Percentiles rank a stretch among this genome's conserved stretches.
phyloP scores from a whole-genome alignment of 1,284 basidiomycete species.

The Trametes polyzona region DNA sequence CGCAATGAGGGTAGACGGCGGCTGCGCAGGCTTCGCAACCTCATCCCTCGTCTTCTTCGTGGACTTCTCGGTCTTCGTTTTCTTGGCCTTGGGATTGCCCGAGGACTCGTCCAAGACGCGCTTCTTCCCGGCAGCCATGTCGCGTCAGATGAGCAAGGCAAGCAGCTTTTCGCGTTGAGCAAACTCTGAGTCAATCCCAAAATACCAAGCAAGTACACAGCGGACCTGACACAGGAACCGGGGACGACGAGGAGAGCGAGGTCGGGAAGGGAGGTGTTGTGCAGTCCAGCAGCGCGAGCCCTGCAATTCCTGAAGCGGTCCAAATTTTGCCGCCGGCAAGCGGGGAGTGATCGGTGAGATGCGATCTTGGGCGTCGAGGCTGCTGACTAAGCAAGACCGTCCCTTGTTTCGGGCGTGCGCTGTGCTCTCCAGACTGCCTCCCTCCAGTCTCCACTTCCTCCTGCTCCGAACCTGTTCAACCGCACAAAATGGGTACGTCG shows the following conservation, averaged over 20 bases:
- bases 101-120: slow-evolving; percentile 59
- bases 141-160: not conserved
- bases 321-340: slow-evolving; percentile 28
- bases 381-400: slow-evolving; percentile 16
- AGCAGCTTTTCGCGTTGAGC: not conserved
- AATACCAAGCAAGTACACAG: not conserved
- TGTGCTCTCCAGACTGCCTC: not conserved
- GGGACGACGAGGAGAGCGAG: not conserved
- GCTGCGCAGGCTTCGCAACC: slow-evolving; percentile 28
- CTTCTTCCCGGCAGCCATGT: slow-evolving; percentile 47
- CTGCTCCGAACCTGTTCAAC: not conserved
- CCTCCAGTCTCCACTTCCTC: slow-evolving; percentile 1
- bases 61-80: slow-evolving; percentile 45
- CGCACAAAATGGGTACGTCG: slow-evolving; percentile 20
- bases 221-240: no score
- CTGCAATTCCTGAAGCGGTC: slow-evolving; percentile 11
- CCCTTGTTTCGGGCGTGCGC: not conserved
- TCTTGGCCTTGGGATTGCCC: slow-evolving; percentile 57
- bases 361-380: slow-evolving; percentile 4
- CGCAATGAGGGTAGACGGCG: slow-evolving; percentile 47
- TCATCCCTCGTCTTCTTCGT: slow-evolving; percentile 33
- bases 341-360: slow-evolving; percentile 22
- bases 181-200: no score
- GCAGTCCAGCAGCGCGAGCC: not conserved
- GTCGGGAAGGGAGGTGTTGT: not conserved